Evolutionary conservation across 2,329 filamentous ascomycete species (phyloP).

Genomic region (Sporothrix globosa): DNA sequence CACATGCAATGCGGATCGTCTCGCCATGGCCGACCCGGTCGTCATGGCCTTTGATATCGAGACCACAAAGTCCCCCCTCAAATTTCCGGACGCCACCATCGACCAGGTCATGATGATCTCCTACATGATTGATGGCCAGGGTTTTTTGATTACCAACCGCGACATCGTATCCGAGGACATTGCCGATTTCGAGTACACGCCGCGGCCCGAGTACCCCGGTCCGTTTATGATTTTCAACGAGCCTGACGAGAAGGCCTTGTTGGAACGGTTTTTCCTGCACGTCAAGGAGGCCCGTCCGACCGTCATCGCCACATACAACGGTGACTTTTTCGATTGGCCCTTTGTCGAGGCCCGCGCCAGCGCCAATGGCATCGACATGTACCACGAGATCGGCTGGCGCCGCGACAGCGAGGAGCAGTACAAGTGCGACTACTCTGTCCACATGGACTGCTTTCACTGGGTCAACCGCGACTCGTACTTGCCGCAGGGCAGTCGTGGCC

Average conservation of each 20-base stretch:
- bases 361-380: conserved; percentile 97
- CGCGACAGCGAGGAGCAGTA: conserved; percentile 97
- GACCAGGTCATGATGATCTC: conserved; percentile 99
- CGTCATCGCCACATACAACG: conserved; percentile 99
- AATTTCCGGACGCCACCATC: conserved; percentile 91
- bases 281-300: conserved; percentile 94
- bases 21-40: conserved; percentile 92
- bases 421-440: conserved; percentile 91
- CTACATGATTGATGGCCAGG: conserved; percentile 99
- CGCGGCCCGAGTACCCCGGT: conserved; percentile 92
- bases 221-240: conserved; percentile 99
- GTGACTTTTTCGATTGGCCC: conserved; percentile 99
- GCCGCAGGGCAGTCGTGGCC: conserved; percentile 91
- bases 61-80: conserved; percentile 91
- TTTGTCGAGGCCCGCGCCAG: conserved; percentile 94
- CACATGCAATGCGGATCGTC: conserved; percentile 79
- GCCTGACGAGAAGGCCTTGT: conserved; percentile 81
- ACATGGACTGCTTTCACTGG: conserved; percentile 99
- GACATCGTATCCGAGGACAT: conserved; percentile 98
- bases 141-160: conserved; percentile 95
- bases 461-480: conserved; percentile 98
- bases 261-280: conserved; percentile 93
- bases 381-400: conserved; percentile 94
- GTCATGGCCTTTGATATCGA: conserved; percentile 99
- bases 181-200: conserved; percentile 96